Base-by-base conservation (phyloP, 305 asterid species). In the Solanum hybrid region DNA sequence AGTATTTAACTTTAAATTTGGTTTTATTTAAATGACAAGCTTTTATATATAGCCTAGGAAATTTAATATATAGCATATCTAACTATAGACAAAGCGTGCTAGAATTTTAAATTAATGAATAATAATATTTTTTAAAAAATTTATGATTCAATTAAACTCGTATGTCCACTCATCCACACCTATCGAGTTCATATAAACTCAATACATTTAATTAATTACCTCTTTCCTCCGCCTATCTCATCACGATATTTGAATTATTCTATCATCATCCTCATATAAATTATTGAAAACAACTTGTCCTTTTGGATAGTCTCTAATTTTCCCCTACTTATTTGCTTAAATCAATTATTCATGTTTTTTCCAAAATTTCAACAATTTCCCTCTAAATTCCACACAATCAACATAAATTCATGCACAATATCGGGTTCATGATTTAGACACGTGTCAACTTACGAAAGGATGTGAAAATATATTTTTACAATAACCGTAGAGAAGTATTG, bases 281-380 rank as follows among this genome's bases (percentile, higher is more conserved):
- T 79, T 79, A 79, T 79, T 22, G 57, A 35, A 79, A 36, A 79
- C 34, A 80, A 6, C 22, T 80, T 24, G 86, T 80, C 22, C n/a
- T 80, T 80, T n/a, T 22, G 34, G 22, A 80, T 80, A 11, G 11
- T 80, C 64, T 79, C 84, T 77, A 79, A 37, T 36, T n/a, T 14
- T 6, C 28, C 8, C 61, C 51, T 80, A 6, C 64, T 80, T 80
- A 80, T 37, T 80, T 80, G 34, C 33, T 80, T 18, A 80, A 31
- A 80, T 80, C 57, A 80, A 6, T 80, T 37, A 80, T 80, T 79
- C 86, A 80, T 80, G 34, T 80, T n/a, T 80, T 80, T 11, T n/a
- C 34, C 11, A 80, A 22, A 80, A 64, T 80, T 37, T 12, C 61
- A 36, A 36, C 34, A 11, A 79, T 20, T 35, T 37, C 3, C 14